Evolutionary conservation across 2,329 filamentous ascomycete species (phyloP), one percentile per base, ranked within the genome.

Genomic region (Xylariaceae sp.): DNA sequence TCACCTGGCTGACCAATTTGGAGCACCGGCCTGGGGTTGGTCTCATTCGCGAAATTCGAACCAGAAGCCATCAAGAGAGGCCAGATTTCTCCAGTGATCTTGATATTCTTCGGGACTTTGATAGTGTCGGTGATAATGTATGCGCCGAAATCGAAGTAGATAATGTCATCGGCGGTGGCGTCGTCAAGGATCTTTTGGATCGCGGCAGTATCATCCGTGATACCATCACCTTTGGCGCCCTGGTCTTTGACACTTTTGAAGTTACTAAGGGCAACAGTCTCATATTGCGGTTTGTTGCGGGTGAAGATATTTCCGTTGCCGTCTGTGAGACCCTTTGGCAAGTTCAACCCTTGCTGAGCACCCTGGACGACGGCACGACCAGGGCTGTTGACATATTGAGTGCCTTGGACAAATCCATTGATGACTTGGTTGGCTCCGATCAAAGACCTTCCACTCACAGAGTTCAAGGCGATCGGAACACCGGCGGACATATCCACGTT

Each of bases 71-170:
- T 85, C 65, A 97, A 85, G 50, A 95, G 71, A 3, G 92, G 85
- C 88, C 88, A 95, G 63, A 94, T 83, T 69, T 96, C 90, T 58
- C 92, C 92, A 6, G 87, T 88, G 62, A 97, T 91, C 69, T 84
- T 86, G 71, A 92, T 82, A 60, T 89, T 79, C 72, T 85, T 86
- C 46, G 86, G 86, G 7, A 91, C 75, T 55, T 79, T 77, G 64
- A 91, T 70, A 1, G 86, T 91, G 55, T 80, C 74, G 35, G 78
- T 82, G 55, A 91, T 71, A 44, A 86, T 65, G 64, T 91, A 89
- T 40, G 83, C 77, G 44, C 87, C 87, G 58, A 85, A 82, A 59
- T 88, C 85, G 55, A 92, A 85, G 68, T 83, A 91, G 47, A 88
- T 76, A 51, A 92, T 66, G 55, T 85, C 75, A 53, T 80, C 80